Evolutionary conservation across 2,329 filamentous ascomycete genomes (phyloP).

Genomic region (Rhexocercosporidium sp.): DNA sequence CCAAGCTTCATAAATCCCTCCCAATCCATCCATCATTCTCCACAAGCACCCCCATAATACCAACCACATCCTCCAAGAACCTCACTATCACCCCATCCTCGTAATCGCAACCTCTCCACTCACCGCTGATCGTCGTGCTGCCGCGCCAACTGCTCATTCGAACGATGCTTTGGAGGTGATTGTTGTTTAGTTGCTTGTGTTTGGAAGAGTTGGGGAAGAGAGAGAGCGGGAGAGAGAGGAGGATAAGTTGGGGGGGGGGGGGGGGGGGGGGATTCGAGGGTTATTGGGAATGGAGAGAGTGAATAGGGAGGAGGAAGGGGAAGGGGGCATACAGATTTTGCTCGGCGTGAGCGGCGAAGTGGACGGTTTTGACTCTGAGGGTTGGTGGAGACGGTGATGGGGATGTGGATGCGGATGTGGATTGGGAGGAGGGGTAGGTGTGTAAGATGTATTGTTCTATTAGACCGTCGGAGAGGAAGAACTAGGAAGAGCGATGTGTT

Average conservation of each 20-base stretch:
- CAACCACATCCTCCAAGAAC: slow-evolving; percentile 27
- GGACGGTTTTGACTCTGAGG: slow-evolving; percentile 26
- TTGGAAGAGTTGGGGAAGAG: background rate
- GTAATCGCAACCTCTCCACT: slow-evolving; percentile 32
- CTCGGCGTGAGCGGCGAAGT: slow-evolving; percentile 33
- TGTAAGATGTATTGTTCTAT: slow-evolving; percentile 31
- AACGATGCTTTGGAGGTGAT: slow-evolving; percentile 21
- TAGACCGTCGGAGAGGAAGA: slow-evolving; percentile 35
- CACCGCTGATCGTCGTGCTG: slow-evolving; percentile 23
- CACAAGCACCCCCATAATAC: slow-evolving; percentile 18
- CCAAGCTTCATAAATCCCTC: background rate
- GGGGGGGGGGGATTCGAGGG: too few relatives aligned
- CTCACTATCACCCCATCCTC: slow-evolving; percentile 10
- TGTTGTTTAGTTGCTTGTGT: background rate
- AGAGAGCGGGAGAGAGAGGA: too few relatives aligned
- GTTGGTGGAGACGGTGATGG: background rate
- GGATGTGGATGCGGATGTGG: too few relatives aligned
- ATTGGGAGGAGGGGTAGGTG: slow-evolving; percentile 18
- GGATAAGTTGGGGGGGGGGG: too few relatives aligned
- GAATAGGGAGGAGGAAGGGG: background rate
- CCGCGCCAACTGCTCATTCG: slow-evolving; percentile 31
- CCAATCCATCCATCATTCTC: background rate
- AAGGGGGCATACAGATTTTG: slow-evolving; percentile 22
- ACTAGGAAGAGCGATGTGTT: slow-evolving; percentile 13
- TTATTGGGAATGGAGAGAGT: too few relatives aligned